Conservation (phyloP, 257 asterid species). For the Solanum neorickii region DNA sequence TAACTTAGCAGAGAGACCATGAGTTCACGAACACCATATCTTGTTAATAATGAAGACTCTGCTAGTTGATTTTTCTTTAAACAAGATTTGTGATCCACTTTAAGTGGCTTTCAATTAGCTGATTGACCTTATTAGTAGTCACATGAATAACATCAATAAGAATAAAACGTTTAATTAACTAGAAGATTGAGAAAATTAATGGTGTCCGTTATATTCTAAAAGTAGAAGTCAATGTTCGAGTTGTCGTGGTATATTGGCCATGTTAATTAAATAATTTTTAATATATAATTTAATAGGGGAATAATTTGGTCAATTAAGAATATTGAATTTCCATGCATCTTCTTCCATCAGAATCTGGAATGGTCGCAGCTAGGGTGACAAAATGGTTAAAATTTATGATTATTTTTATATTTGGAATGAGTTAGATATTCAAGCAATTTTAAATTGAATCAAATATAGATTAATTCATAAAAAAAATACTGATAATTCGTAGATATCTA, state of each 20-base stretch:
- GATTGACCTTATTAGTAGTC: background rate
- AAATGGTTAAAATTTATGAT: background rate
- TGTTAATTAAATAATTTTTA: background rate
- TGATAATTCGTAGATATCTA: no score
- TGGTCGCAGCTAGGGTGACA: background rate
- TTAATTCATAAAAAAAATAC: background rate
- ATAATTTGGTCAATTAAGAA: background rate
- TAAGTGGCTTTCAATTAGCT: background rate
- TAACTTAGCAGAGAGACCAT: accelerated
- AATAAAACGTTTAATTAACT: background rate
- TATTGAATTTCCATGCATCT: background rate
- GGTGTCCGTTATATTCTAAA: background rate
- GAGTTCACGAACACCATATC: background rate
- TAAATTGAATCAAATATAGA: background rate
- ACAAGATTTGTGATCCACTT: background rate
- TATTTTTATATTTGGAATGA: background rate
- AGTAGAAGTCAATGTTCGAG: background rate
- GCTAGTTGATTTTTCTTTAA: background rate
- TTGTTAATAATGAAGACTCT: background rate
- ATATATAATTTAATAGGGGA: background rate
- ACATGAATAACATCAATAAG: background rate
- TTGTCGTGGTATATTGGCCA: background rate
- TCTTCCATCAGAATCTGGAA: background rate
- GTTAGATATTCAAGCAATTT: background rate
- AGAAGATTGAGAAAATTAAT: background rate